A percentile compares a stretch with the other conserved stretches of the same genome.
These are phyloP conservation scores for Pittosporum tobira DNA, from an alignment of 129 eudicot species.

Conservation along the genomic window DNA sequence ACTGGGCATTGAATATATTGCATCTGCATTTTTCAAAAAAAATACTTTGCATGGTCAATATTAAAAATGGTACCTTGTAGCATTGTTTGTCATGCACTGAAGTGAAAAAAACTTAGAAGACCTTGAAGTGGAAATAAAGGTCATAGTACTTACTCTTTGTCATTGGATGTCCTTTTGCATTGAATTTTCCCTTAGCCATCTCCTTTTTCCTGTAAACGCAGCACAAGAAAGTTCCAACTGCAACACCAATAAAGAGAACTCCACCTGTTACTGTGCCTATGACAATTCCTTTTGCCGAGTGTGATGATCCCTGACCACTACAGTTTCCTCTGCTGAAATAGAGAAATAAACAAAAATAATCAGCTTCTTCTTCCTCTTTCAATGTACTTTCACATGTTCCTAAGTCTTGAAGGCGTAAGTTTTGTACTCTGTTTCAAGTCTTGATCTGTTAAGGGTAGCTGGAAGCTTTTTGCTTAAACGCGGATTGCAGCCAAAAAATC, in stretches of 20 bases:
- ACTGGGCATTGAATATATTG: constrained; percentile 61
- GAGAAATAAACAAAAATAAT: constrained; percentile 1
- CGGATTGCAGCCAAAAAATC: constrained; percentile 66
- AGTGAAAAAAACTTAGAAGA: neutral
- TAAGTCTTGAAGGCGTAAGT: constrained; percentile 10
- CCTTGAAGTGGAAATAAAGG: neutral
- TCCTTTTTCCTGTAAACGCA: constrained; percentile 40
- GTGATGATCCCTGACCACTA: constrained; percentile 26
- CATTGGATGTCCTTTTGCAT: constrained; percentile 32
- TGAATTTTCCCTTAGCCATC: constrained; percentile 21
- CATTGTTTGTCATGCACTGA: neutral
- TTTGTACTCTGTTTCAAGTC: constrained; percentile 62
- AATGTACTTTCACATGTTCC: neutral
- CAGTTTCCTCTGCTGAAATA: constrained; percentile 57
- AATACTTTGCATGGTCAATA: neutral
- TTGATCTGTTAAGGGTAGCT: constrained; percentile 31
- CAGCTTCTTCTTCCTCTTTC: neutral
- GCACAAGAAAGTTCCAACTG: constrained; percentile 23
- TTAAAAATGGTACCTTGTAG: too few relatives aligned
- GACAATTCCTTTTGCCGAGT: constrained; percentile 20
- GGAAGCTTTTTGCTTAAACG: constrained; percentile 40
- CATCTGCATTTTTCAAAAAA: constrained; percentile 43
- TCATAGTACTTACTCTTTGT: constrained; percentile 49
- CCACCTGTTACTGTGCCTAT: constrained; percentile 48
- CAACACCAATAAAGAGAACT: constrained; percentile 26